These are phyloP conservation scores for Galium porrigens DNA, from an alignment of 305 asterid genomes.

Conservation along the genomic window DNA sequence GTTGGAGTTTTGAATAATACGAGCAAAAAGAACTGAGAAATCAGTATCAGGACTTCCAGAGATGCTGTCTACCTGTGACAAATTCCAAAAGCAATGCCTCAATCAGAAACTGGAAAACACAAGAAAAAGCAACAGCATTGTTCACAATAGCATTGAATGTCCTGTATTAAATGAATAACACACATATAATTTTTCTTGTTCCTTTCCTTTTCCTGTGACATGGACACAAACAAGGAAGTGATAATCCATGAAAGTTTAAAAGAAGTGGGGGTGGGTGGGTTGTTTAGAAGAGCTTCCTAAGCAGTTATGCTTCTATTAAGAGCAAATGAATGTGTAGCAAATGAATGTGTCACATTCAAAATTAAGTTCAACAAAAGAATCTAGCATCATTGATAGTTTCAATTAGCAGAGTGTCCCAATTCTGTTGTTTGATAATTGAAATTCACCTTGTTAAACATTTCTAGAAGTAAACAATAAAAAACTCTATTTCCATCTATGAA, in stretches of 20 bases:
- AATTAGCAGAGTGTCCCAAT: background rate
- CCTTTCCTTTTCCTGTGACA: too few relatives aligned
- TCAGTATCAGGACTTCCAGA: slow-evolving; percentile 29
- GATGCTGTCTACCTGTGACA: slow-evolving; percentile 50
- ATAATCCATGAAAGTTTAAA: too few relatives aligned
- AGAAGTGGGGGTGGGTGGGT: too few relatives aligned
- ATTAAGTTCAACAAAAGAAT: background rate
- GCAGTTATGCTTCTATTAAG: background rate
- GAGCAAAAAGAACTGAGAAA: slow-evolving; percentile 30
- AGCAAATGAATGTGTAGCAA: background rate
- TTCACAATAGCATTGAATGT: background rate
- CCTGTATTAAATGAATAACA: background rate
- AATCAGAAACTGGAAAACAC: background rate
- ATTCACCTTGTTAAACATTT: background rate
- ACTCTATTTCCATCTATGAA: background rate
- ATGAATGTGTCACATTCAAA: background rate
- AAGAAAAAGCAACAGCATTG: background rate
- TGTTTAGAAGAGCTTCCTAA: background rate
- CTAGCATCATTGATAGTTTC: background rate
- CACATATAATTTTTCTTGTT: background rate
- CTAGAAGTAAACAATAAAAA: background rate
- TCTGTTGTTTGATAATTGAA: background rate
- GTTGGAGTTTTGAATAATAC: slow-evolving; percentile 45
- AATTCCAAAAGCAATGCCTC: slow-evolving; percentile 11
- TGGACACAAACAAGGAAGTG: too few relatives aligned